Evolutionary conservation across 768 basidiomycete genomes (phyloP).

Genomic region (Rhodotorula taiwanensis): DNA sequence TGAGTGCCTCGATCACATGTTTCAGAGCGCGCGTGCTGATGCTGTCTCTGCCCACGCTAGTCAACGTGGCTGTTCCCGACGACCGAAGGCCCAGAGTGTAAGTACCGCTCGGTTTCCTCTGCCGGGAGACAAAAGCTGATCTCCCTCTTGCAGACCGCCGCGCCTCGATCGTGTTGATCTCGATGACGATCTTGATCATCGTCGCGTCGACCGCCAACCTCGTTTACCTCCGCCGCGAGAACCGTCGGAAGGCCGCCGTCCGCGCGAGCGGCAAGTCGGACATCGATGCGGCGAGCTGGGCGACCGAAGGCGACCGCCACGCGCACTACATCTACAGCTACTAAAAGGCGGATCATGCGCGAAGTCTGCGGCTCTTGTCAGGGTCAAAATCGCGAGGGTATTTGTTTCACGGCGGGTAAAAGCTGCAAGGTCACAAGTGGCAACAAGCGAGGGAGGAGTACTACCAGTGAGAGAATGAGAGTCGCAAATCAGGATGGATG

Average conservation of each 20-base stretch:
- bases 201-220: slow-evolving; percentile 42
- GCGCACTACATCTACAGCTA: background rate
- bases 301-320: background rate
- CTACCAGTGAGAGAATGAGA: no score
- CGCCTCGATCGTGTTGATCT: slow-evolving; percentile 3
- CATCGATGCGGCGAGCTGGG: background rate
- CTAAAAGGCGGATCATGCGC: no score
- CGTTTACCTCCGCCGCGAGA: slow-evolving; percentile 40
- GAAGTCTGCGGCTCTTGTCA: no score
- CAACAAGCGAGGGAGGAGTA: no score
- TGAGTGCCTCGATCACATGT: no score
- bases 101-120: background rate
- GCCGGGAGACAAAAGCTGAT: background rate
- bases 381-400: no score
- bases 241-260: slow-evolving; percentile 10
- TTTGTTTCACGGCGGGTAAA: no score
- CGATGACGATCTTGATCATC: slow-evolving; percentile 38
- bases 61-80: slow-evolving; percentile 45
- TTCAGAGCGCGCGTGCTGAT: slow-evolving; percentile 46
- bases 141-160: background rate
- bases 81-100: slow-evolving; percentile 54
- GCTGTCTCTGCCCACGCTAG: no score
- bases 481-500: no score
- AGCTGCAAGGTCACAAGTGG: no score
- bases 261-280: background rate